These are phyloP conservation scores for Venturia aucupariae DNA, from an alignment of 2,329 filamentous ascomycete genomes.

Conservation along the genomic window DNA sequence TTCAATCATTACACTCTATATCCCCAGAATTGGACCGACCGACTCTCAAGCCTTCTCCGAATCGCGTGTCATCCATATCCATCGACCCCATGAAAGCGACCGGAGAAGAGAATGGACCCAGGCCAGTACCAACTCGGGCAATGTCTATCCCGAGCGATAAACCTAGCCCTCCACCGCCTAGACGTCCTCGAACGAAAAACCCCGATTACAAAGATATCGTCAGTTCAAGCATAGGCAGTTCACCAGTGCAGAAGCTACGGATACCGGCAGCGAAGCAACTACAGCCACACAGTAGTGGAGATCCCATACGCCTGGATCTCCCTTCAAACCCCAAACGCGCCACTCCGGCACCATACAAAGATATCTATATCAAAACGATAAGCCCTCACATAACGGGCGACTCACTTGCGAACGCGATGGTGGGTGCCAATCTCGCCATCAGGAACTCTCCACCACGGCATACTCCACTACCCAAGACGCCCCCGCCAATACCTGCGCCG, in stretches of 20 bases:
- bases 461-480: constrained; percentile 1
- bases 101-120: not conserved
- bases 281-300: not conserved
- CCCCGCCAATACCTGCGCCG: constrained; percentile 2
- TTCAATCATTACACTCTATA: constrained; percentile 1
- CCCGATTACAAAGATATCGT: constrained; percentile 17
- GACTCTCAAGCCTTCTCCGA: not conserved
- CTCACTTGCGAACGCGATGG: constrained; percentile 62
- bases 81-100: not conserved
- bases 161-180: not conserved
- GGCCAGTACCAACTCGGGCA: not conserved
- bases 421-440: constrained; percentile 64
- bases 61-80: not conserved
- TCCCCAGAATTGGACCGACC: constrained; percentile 10
- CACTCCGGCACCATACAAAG: constrained; percentile 26
- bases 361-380: constrained; percentile 28
- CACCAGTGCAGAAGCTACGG: constrained; percentile 8
- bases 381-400: constrained; percentile 48
- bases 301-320: not conserved
- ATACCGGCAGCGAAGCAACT: constrained; percentile 2
- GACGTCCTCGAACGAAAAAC: constrained; percentile 15
- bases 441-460: constrained; percentile 25
- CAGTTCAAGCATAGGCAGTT: not conserved
- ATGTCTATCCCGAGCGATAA: not conserved
- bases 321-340: constrained; percentile 11